Percentiles rank a stretch among this genome's conserved stretches.
phyloP scores from a whole-genome alignment of 768 basidiomycete genomes.

The Collybia sp. region DNA sequence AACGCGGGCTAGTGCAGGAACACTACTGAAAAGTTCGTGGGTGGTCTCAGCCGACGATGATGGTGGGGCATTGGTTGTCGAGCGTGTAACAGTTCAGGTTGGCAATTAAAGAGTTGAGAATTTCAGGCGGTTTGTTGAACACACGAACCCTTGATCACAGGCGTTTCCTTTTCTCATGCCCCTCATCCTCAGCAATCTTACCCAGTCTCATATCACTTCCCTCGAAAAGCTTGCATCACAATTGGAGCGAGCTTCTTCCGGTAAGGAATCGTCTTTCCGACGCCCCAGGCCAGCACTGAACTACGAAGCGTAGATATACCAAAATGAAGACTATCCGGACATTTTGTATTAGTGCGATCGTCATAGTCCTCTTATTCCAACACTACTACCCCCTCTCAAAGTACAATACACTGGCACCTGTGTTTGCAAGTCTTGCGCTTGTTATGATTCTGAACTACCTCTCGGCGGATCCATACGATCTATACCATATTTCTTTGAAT shows the following conservation, averaged over 20 bases:
- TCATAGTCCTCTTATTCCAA: neutral
- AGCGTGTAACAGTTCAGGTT: constrained; percentile 24
- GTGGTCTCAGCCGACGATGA: constrained; percentile 10
- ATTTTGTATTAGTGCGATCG: neutral
- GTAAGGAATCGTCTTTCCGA: neutral
- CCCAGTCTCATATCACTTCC: constrained; percentile 18
- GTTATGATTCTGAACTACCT: constrained; percentile 3
- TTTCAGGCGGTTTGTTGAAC: too few relatives aligned
- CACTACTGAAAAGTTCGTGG: constrained; percentile 12
- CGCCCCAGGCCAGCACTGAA: neutral
- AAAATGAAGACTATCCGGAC: neutral
- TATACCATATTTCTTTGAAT: constrained; percentile 56
- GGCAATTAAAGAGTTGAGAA: too few relatives aligned
- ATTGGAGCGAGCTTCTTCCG: constrained; percentile 13
- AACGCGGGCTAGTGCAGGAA: constrained; percentile 20
- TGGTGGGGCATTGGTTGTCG: constrained; percentile 17
- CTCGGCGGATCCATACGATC: constrained; percentile 47
- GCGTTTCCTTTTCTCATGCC: constrained; percentile 28
- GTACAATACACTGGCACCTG: neutral
- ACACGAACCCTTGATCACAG: constrained; percentile 7
- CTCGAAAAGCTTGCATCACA: constrained; percentile 20
- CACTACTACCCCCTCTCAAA: neutral
- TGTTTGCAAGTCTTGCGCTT: constrained; percentile 1
- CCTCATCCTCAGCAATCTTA: constrained; percentile 25
- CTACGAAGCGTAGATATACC: neutral